Evolutionary conservation across 108 stramenopile species (phyloP).

Genomic region (Skeletonema marinoi): DNA sequence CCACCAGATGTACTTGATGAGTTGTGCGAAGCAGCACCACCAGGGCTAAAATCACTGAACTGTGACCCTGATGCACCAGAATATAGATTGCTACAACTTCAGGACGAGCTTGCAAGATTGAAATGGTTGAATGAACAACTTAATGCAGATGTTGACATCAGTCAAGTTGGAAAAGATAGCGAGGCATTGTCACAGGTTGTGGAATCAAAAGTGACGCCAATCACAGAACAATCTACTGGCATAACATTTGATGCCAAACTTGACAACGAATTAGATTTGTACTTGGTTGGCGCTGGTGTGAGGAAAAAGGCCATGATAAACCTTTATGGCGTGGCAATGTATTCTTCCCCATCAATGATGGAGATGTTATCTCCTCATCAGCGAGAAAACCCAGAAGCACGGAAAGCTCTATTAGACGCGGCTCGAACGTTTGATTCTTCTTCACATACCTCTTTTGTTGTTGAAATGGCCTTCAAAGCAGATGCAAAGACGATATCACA

Average conservation of each 20-base stretch:
- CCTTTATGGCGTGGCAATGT: slow-evolving; percentile 34
- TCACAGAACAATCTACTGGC: slow-evolving; percentile 26
- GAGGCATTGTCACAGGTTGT: background rate
- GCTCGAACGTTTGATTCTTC: slow-evolving; percentile 20
- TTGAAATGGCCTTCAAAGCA: slow-evolving; percentile 34
- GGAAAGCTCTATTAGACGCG: slow-evolving; percentile 12
- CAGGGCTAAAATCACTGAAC: background rate
- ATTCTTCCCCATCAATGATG: slow-evolving; percentile 6
- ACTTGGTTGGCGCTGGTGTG: slow-evolving; percentile 32
- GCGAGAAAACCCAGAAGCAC: slow-evolving; percentile 19
- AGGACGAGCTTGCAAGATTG: background rate
- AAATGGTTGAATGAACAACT: background rate
- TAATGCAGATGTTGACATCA: background rate
- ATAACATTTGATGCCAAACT: slow-evolving; percentile 31
- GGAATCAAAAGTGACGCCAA: slow-evolving; percentile 55
- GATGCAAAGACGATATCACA: slow-evolving; percentile 26
- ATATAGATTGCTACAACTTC: background rate
- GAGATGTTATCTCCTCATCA: slow-evolving; percentile 12
- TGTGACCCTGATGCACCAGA: background rate
- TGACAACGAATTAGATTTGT: slow-evolving; percentile 14
- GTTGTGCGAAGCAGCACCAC: background rate
- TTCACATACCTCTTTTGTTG: slow-evolving; percentile 27
- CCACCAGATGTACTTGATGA: background rate
- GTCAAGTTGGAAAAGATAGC: background rate
- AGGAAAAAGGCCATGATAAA: slow-evolving; percentile 37